phyloP scores from a whole-genome alignment of 2,329 filamentous ascomycete genomes.

The Thelonectria rubi region DNA sequence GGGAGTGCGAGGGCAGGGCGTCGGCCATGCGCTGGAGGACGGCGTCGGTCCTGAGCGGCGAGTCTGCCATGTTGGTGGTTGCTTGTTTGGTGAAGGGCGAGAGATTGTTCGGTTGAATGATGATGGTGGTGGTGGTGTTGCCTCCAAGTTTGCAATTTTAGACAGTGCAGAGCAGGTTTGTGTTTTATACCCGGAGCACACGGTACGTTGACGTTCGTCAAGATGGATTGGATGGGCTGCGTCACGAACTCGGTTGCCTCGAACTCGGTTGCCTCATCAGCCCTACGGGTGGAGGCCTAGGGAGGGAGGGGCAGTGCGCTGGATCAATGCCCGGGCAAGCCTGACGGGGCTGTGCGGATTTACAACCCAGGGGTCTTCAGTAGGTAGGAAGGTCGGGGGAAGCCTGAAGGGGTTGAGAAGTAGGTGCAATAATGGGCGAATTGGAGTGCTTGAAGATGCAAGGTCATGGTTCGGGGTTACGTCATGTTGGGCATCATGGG shows the following conservation, averaged over 20 bases:
- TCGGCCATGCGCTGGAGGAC: constrained; percentile 67
- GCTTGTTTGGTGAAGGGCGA: not conserved
- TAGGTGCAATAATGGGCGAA: not conserved
- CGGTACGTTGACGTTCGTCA: constrained; percentile 1
- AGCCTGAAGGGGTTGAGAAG: too few relatives aligned
- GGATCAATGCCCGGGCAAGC: not conserved
- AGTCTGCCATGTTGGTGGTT: constrained; percentile 36
- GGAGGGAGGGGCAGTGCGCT: constrained; percentile 28
- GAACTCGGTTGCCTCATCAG: constrained; percentile 41
- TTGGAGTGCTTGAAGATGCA: not conserved
- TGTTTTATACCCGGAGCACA: constrained; percentile 5
- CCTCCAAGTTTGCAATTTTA: not conserved
- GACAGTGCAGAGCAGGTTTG: constrained; percentile 2
- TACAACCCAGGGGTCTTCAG: not conserved
- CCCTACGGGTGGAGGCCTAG: constrained; percentile 43
- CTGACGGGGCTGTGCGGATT: not conserved
- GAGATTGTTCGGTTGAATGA: constrained; percentile 4
- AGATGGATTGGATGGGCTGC: constrained; percentile 23
- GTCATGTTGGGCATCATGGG: constrained; percentile 10
- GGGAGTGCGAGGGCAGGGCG: constrained; percentile 63
- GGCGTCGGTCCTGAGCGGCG: constrained; percentile 44
- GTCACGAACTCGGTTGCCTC: constrained; percentile 42
- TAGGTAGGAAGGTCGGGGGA: not conserved
- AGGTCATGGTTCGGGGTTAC: not conserved
- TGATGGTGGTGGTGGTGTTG: too few relatives aligned